Conservation (phyloP, 257 asterid genomes). For the Anisodus tanguticus region DNA sequence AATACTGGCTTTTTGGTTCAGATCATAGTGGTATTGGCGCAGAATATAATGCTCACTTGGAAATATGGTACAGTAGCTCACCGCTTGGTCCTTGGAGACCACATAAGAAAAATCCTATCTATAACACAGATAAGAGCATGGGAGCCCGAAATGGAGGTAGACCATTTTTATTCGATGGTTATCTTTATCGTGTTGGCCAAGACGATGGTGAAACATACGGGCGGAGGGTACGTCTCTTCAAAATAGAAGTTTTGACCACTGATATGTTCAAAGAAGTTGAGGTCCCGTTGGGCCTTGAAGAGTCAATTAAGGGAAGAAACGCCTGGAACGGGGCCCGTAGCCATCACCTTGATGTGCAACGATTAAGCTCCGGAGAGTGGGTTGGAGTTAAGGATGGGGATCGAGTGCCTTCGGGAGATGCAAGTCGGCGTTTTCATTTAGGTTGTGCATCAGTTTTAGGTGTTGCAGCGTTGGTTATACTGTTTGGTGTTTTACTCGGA, state of each 20-base stretch:
- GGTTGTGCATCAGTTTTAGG: conserved; percentile 65
- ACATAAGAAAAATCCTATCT: conserved; percentile 79
- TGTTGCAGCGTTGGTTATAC: conserved; percentile 54
- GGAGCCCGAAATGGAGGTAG: conserved; percentile 98
- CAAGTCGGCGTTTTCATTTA: conserved; percentile 53
- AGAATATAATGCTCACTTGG: conserved; percentile 76
- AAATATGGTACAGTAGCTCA: conserved; percentile 79
- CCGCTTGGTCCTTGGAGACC: conserved; percentile 95
- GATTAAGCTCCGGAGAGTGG: conserved; percentile 83
- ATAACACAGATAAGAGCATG: conserved; percentile 71
- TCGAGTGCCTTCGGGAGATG: conserved; percentile 84
- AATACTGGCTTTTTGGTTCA: conserved; percentile 89
- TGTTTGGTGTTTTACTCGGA: conserved; percentile 76
- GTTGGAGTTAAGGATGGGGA: conserved; percentile 85
- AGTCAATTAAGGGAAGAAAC: conserved; percentile 68
- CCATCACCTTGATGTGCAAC: conserved; percentile 91
- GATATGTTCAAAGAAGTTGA: conserved; percentile 72
- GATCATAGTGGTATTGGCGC: conserved; percentile 84
- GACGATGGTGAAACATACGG: conserved; percentile 89
- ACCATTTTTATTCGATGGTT: conserved; percentile 68
- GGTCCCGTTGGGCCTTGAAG: conserved; percentile 59
- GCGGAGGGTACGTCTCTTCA: conserved; percentile 65
- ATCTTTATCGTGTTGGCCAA: conserved; percentile 86
- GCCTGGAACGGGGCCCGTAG: conserved; percentile 90
- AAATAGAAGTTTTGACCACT: conserved; percentile 58